Percentiles rank a stretch among this genome's conserved stretches.
Conservation (phyloP, 768 basidiomycete genomes). For the Obba rivulosa region DNA sequence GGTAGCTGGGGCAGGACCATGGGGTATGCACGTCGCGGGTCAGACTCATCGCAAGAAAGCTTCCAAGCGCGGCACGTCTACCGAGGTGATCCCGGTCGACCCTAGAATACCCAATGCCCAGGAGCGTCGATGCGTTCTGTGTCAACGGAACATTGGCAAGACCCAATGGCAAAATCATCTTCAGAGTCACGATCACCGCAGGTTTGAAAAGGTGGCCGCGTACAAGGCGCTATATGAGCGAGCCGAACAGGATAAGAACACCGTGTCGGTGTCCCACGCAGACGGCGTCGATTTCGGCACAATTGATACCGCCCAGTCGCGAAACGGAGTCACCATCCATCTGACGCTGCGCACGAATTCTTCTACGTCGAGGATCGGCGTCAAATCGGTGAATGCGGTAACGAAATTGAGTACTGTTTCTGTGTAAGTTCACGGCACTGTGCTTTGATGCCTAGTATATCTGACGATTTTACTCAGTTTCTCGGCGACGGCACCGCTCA, state of each 20-base stretch:
- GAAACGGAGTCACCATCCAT: constrained; percentile 6
- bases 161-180: constrained; percentile 32
- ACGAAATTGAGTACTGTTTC: not conserved
- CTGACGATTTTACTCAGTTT: not conserved
- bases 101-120: constrained; percentile 22
- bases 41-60: not conserved
- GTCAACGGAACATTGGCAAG: constrained; percentile 24
- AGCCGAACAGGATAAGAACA: constrained; percentile 51
- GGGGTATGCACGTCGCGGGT: not conserved
- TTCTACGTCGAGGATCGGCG: constrained; percentile 4
- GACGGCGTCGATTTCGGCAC: constrained; percentile 45
- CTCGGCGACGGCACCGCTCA: not conserved
- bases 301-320: constrained; percentile 33
- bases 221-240: constrained; percentile 43
- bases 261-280: constrained; percentile 32
- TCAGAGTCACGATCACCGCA: constrained; percentile 25
- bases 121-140: constrained; percentile 26
- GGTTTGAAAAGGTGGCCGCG: constrained; percentile 32
- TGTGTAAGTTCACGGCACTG: constrained; percentile 2
- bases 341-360: constrained; percentile 11
- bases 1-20: not conserved
- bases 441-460: not conserved
- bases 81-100: constrained; percentile 23
- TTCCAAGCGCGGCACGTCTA: not conserved
- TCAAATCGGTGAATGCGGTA: constrained; percentile 6